Evolutionary conservation across 2,329 filamentous ascomycete species (phyloP).

Genomic region (Fusarium sp.): DNA sequence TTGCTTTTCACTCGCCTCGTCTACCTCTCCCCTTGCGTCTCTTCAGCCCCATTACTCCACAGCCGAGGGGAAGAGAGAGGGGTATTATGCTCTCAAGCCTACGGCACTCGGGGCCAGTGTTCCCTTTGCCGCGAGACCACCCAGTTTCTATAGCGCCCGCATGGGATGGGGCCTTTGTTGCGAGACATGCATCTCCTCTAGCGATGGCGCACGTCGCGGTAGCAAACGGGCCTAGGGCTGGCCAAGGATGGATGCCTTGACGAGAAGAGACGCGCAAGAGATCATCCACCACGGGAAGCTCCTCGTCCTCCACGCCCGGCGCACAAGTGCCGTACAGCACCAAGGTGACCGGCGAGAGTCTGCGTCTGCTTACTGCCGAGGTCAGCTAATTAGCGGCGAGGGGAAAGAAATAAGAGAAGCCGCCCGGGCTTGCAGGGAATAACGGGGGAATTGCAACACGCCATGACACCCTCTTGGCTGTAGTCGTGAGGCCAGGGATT

Average conservation of each 20-base stretch:
- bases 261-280: constrained; percentile 9
- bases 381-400: constrained; percentile 9
- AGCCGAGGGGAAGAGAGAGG: constrained; percentile 8
- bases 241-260: constrained; percentile 5
- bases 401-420: constrained; percentile 8
- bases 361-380: constrained; percentile 4
- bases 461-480: constrained; percentile 14
- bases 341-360: not conserved
- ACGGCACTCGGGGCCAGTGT: constrained; percentile 1
- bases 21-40: constrained; percentile 28
- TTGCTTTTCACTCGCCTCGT: constrained; percentile 15
- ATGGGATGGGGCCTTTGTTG: constrained; percentile 7
- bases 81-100: not conserved
- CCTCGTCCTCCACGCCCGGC: constrained; percentile 18
- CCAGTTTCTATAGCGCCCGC: constrained; percentile 26
- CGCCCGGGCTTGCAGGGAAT: constrained; percentile 17
- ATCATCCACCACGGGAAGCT: constrained; percentile 18
- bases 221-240: constrained; percentile 6
- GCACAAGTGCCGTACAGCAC: not conserved
- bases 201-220: constrained; percentile 16
- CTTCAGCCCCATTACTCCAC: constrained; percentile 26
- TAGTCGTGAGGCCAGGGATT: not conserved
- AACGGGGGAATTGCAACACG: constrained; percentile 19
- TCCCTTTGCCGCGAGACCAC: constrained; percentile 2
- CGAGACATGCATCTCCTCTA: constrained; percentile 36